Base-by-base conservation (phyloP, 2,329 filamentous ascomycete species). In the Neocucurbitaria cava region DNA sequence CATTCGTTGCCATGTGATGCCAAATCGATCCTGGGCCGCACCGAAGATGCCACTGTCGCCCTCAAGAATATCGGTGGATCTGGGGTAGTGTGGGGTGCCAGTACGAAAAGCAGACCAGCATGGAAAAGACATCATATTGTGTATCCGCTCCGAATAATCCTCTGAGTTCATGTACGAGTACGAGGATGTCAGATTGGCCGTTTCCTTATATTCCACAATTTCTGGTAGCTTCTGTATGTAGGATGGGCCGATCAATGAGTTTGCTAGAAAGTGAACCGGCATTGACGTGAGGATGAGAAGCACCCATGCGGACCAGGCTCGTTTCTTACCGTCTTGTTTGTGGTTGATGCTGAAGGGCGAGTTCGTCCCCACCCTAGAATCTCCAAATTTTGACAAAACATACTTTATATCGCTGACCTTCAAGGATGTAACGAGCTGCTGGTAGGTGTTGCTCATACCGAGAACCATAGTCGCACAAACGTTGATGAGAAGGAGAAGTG, bases 381-480 rank as follows among this genome's bases (percentile, higher is more conserved):
- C 69, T 11, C 69, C 71, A 41, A 62, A 71, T 39, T 69, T 71
- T 36, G 59, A 56, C 1, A 73, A 57, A 33, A 63, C 59, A 35
- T 62, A 47, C 36, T 65, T 67, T 17, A 72, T 24, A 44, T 72
- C 69, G 17, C 55, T 54, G 3, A 66, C 56, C 13, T 62, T 67
- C 18, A 72, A 45, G 0, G 66, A 64, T 1, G 70, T 72, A 10
- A 72, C 52, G 13, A 72, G 50, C 46, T 74, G 70, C 42, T 72
- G 68, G 45, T 73, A 74, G 3, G 69, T 73, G 20, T 73, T 73
- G 38, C 65, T 69, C 63, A 70, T 70, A 9, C 70, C 68, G 5
- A 74, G 53, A 5, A 71, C 53, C 62, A 71, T 70, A 10, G 70
- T 73, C 2, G 66, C 68, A 6, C 61, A 69, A 3, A 69, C 49